Conservation (phyloP, 805 yeast genomes). For the Candida rishiriensis region DNA sequence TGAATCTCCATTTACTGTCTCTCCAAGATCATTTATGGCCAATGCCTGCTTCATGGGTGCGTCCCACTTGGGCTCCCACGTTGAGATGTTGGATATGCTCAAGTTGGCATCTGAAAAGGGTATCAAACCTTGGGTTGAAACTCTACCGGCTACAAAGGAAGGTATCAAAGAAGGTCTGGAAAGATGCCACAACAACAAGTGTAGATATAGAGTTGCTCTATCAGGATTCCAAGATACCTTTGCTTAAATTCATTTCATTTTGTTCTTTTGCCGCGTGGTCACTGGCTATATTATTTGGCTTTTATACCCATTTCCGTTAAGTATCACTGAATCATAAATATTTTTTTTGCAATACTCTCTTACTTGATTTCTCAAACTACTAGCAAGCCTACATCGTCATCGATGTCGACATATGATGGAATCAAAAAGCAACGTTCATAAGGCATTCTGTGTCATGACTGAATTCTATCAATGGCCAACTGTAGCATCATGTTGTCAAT, state of each 20-base stretch:
- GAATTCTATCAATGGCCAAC: constrained; percentile 3
- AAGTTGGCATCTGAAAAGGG: constrained; percentile 55
- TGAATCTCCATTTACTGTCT: constrained; percentile 38
- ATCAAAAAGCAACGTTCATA: too few species aligned
- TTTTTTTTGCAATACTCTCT: too few species aligned
- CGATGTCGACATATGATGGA: too few species aligned
- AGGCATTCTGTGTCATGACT: not conserved
- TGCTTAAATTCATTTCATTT: not conserved
- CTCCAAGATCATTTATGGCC: constrained; percentile 37
- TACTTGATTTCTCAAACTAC: too few species aligned
- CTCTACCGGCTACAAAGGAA: constrained; percentile 47
- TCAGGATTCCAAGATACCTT: constrained; percentile 50
- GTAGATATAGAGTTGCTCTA: constrained; percentile 60
- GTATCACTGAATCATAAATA: too few species aligned
- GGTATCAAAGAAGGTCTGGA: constrained; percentile 53
- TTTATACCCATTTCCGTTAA: too few species aligned
- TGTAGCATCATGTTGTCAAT: constrained; percentile 4
- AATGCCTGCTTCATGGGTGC: constrained; percentile 51
- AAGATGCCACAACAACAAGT: constrained; percentile 51
- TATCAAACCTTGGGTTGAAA: constrained; percentile 61
- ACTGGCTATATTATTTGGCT: too few species aligned
- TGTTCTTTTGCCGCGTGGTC: too few species aligned
- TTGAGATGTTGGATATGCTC: constrained; percentile 64
- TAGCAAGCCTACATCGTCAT: too few species aligned
- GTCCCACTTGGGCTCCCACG: constrained; percentile 57